Percentiles rank a stretch among this genome's conserved stretches.
Conservation (phyloP, 192 early-diverging fungal genomes). For the Podila horticola region DNA sequence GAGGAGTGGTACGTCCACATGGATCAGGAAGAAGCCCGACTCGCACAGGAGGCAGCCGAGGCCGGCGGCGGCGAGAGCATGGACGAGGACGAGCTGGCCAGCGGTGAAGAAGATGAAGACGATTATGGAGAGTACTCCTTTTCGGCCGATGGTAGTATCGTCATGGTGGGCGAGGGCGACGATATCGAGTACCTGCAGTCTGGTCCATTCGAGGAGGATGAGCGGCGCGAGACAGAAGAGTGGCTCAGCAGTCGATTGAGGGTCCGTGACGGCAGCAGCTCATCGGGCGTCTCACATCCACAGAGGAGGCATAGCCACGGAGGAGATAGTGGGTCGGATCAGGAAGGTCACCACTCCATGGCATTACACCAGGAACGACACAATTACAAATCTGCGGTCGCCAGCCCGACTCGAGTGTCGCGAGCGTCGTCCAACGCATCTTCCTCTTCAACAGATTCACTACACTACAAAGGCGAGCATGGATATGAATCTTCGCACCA, state of each 20-base stretch:
- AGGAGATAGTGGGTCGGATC: constrained; percentile 1
- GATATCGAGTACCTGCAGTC: constrained; percentile 37
- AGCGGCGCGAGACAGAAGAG: constrained; percentile 20
- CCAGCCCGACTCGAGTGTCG: constrained; percentile 21
- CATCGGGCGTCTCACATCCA: too few species aligned
- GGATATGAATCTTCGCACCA: too few species aligned
- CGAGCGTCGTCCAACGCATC: constrained; percentile 14
- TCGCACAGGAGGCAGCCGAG: constrained; percentile 47
- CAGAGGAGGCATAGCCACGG: too few species aligned
- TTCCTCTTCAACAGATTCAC: constrained; percentile 16
- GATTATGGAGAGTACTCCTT: constrained; percentile 37
- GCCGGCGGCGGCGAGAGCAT: constrained; percentile 46
- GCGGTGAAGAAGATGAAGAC: constrained; percentile 16
- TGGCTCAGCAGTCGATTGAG: constrained; percentile 12
- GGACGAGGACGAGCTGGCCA: constrained; percentile 35
- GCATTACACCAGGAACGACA: not conserved
- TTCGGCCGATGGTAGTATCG: constrained; percentile 33
- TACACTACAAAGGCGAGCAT: not conserved
- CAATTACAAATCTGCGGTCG: constrained; percentile 16
- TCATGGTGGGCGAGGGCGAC: constrained; percentile 49
- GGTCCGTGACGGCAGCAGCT: not conserved
- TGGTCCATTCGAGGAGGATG: constrained; percentile 12
- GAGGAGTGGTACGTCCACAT: constrained; percentile 79
- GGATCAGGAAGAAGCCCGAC: constrained; percentile 55
- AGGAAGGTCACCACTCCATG: not conserved